Conservation (phyloP, 345 rosid species). For the Dimocarpus longan region DNA sequence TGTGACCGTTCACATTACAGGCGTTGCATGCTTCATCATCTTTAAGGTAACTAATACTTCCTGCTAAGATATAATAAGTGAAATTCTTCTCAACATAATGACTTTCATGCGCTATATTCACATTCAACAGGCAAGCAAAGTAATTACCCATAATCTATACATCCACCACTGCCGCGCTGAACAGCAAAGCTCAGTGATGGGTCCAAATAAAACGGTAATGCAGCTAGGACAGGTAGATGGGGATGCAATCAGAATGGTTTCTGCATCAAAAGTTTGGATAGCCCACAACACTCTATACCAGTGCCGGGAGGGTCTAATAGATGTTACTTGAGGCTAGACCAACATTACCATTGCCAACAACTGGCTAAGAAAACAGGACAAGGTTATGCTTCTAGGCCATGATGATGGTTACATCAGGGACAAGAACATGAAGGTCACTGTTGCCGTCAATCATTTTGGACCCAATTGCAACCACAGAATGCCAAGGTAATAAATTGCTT, state of each 20-base stretch:
- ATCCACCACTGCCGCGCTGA: conserved; percentile 69
- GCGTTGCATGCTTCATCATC: conserved; percentile 60
- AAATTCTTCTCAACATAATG: background rate
- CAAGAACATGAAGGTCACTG: conserved; percentile 66
- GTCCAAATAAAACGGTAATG: conserved; percentile 45
- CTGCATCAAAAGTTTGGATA: conserved; percentile 69
- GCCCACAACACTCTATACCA: conserved; percentile 71
- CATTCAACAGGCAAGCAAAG: conserved; percentile 43
- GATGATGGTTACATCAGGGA: conserved; percentile 65
- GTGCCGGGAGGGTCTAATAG: conserved; percentile 65
- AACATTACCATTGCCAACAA: conserved; percentile 66
- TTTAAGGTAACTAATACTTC: conserved; percentile 34
- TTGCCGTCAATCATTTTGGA: conserved; percentile 74
- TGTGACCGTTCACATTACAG: conserved; percentile 51
- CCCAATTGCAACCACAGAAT: conserved; percentile 86
- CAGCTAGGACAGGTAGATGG: conserved; percentile 60
- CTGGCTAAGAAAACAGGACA: conserved; percentile 78
- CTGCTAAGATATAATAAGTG: background rate
- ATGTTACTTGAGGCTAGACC: conserved; percentile 65
- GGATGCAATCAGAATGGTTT: conserved; percentile 67
- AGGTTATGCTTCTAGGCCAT: conserved; percentile 87
- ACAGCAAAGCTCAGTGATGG: conserved; percentile 57
- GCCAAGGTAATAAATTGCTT: conserved; percentile 52
- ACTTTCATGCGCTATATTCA: background rate
- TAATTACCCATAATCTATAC: conserved; percentile 69